Conservation (phyloP, 176 grass and related monocot genomes). For the Cymbopogon citratus region DNA sequence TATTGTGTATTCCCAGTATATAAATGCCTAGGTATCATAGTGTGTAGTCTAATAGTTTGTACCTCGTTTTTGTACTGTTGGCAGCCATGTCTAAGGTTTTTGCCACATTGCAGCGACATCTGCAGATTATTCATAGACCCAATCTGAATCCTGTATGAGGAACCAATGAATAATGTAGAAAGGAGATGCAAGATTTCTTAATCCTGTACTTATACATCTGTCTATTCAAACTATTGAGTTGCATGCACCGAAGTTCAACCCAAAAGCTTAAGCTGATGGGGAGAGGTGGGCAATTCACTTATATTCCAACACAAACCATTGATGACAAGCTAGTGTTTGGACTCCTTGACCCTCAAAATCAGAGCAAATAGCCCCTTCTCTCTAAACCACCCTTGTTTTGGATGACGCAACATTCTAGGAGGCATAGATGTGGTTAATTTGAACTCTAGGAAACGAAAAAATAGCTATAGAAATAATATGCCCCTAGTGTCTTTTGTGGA, state of each 20-base stretch:
- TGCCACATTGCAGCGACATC: neutral
- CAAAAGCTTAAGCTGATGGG: too few relatives aligned
- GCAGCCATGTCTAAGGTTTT: neutral
- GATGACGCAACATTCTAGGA: neutral
- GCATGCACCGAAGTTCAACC: too few relatives aligned
- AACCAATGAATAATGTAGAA: neutral
- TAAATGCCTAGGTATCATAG: neutral
- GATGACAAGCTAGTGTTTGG: neutral
- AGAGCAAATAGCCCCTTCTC: neutral
- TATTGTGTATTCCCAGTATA: neutral
- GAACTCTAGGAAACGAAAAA: neutral
- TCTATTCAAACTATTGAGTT: too few relatives aligned
- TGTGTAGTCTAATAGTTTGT: slow-evolving; percentile 5
- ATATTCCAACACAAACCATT: too few relatives aligned
- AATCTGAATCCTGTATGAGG: neutral
- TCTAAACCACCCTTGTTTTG: neutral
- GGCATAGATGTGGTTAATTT: neutral
- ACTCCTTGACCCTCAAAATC: neutral
- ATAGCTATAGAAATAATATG: neutral
- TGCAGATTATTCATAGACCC: neutral
- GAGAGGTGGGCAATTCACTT: too few relatives aligned
- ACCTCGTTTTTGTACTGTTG: neutral
- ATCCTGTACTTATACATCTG: neutral
- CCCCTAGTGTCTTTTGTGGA: neutral
- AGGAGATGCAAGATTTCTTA: neutral